phyloP scores from a whole-genome alignment of 495 filamentous ascomycete genomes.

The Lasiosphaeria hispida region DNA sequence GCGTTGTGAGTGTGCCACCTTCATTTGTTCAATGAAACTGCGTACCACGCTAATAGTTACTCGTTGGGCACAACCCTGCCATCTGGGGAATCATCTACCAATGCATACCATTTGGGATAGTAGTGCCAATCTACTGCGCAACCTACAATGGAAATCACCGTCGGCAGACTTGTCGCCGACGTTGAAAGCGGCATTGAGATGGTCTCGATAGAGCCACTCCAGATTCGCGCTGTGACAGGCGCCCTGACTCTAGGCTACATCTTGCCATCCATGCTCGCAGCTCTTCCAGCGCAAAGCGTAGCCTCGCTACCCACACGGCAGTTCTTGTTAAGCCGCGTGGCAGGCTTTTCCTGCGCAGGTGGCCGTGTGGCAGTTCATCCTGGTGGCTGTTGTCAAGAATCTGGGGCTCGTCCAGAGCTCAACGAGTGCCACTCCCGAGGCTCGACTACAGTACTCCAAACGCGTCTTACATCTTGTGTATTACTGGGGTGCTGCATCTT shows the following conservation, averaged over 20 bases:
- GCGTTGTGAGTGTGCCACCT: neutral
- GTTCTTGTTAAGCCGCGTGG: neutral
- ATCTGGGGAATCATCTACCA: slow-evolving; percentile 1
- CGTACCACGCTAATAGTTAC: neutral
- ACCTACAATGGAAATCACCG: neutral
- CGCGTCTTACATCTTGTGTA: neutral
- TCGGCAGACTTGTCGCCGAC: neutral
- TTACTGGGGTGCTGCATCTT: neutral
- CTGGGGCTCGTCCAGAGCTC: neutral
- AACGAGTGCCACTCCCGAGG: neutral
- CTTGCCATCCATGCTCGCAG: neutral
- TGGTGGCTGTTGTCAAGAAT: neutral
- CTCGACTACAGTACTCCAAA: neutral
- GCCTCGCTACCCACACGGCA: neutral
- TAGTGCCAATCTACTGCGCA: neutral
- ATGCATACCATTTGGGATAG: neutral
- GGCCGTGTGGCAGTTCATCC: neutral
- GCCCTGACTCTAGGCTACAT: neutral
- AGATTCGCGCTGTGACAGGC: neutral
- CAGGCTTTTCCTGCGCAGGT: slow-evolving; percentile 1
- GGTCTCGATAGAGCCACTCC: neutral
- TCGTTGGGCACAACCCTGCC: neutral
- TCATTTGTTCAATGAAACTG: neutral
- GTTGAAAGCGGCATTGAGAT: neutral
- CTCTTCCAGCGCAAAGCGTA: neutral